A percentile compares a stretch with the other conserved stretches of the same genome.
These are phyloP conservation scores for Phytophthora citrophthora DNA, from an alignment of 352 stramenopile genomes.

Conservation along the genomic window DNA sequence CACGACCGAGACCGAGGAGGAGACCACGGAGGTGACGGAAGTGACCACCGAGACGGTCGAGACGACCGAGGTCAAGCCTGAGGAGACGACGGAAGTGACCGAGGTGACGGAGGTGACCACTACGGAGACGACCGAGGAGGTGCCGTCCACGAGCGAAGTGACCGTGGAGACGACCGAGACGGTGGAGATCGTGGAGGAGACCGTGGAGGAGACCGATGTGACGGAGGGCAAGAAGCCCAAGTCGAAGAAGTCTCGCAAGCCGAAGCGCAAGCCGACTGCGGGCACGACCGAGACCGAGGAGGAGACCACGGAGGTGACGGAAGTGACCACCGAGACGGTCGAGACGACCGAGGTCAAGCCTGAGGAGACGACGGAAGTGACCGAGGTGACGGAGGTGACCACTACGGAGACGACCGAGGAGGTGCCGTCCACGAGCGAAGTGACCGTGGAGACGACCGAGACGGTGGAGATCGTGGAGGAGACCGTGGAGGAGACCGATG, in stretches of 20 bases:
- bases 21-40: constrained; percentile 14
- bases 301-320: constrained; percentile 9
- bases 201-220: constrained; percentile 1
- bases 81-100: constrained; percentile 10
- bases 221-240: constrained; percentile 7
- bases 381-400: constrained; percentile 10
- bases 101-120: constrained; percentile 4
- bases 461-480: constrained; percentile 10
- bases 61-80: background rate
- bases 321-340: constrained; percentile 2
- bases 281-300: constrained; percentile 3
- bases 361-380: constrained; percentile 4
- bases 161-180: constrained; percentile 6
- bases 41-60: constrained; percentile 1
- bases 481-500: constrained; percentile 4
- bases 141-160: background rate
- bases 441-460: constrained; percentile 4
- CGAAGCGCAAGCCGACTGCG: background rate
- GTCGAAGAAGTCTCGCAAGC: background rate
- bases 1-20: constrained; percentile 5
- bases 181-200: background rate
- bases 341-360: background rate
- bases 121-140: constrained; percentile 3
- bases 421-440: background rate
- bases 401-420: background rate